Base-by-base conservation (phyloP, 2,329 filamentous ascomycete genomes). In the Aspergillus novofumigatus region DNA sequence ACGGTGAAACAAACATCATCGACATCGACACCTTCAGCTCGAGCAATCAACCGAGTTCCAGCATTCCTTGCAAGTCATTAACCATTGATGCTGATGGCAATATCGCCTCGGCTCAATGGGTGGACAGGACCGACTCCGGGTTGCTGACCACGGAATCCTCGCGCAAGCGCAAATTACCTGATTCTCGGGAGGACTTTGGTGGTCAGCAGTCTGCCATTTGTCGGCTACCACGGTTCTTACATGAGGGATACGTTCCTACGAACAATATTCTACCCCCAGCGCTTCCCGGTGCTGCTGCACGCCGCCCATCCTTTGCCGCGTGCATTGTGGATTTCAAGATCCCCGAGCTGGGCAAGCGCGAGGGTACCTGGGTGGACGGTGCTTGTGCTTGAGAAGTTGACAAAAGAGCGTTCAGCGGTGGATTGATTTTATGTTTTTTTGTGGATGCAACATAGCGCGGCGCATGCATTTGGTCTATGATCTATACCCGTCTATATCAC, bases 1-100 rank as follows among this genome's bases (percentile, higher is more conserved):
- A 75, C 38, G 78, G 79, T 0, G 67, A 75, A 57, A 79, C 78
- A 3, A 75, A 69, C 5, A 73, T 77, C 6, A 82, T 81, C 73
- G 76, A 80, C 53, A 66, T 84, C 4, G 74, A 77, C 56, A 73
- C 67, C 0, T 62, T 62, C 49, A 65, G 66, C 0, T 65, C 66
- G 2, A 38, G 50, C 9, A 52, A 59, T 6, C 59, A 60, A 14
- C 26, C 25, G 7, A 25, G 49, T 7, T 42, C 59, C 3, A 60
- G 65, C n/a, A 55, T 65, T 7, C 62, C 65, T 6, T 67, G 64
- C 55, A 68, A 65, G 49, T 58, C 62, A 3, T 51, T 69, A 11
- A 61, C 59, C 17, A 54, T 72, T 29, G 62, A 62, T 11, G 50
- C 62, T 0, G 68, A 72, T 52, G 72, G 72, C 2, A 64, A 53